Evolutionary conservation across 176 grass and related monocot species (phyloP).

Genomic region (Poa annua): DNA sequence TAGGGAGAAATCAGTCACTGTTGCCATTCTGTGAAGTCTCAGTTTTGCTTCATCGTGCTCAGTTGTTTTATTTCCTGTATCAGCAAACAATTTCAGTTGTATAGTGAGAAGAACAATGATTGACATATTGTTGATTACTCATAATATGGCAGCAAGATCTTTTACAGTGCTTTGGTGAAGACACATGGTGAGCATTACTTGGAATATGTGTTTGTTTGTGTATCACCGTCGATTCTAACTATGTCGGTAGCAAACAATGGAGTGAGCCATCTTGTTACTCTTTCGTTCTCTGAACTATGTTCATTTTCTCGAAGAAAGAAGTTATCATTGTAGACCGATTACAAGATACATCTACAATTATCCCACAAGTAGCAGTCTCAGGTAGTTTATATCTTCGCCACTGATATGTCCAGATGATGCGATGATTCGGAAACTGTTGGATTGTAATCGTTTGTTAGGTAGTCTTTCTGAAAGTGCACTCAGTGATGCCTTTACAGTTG

Average conservation of each 20-base stretch:
- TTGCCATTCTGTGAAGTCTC: conserved; percentile 29
- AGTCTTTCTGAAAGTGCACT: neutral
- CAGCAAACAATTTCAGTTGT: neutral
- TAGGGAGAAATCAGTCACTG: conserved; percentile 31
- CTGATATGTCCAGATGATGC: neutral
- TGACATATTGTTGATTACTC: neutral
- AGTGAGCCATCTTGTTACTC: neutral
- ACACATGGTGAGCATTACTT: neutral
- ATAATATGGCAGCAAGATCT: neutral
- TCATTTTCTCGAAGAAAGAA: conserved; percentile 1
- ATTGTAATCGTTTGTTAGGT: neutral
- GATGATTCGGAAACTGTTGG: neutral
- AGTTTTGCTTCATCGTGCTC: neutral
- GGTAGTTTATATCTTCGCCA: neutral
- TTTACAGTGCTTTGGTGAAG: neutral
- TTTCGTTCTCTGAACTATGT: neutral
- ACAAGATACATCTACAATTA: neutral
- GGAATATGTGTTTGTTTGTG: neutral
- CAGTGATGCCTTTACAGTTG: neutral
- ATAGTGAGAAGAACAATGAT: neutral
- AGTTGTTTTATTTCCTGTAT: neutral
- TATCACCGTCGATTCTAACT: neutral
- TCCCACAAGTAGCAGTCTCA: neutral
- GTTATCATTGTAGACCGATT: neutral
- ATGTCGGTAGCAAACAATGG: neutral